Conservation (phyloP, 768 basidiomycete genomes). For the Panaeolus papilionaceus region DNA sequence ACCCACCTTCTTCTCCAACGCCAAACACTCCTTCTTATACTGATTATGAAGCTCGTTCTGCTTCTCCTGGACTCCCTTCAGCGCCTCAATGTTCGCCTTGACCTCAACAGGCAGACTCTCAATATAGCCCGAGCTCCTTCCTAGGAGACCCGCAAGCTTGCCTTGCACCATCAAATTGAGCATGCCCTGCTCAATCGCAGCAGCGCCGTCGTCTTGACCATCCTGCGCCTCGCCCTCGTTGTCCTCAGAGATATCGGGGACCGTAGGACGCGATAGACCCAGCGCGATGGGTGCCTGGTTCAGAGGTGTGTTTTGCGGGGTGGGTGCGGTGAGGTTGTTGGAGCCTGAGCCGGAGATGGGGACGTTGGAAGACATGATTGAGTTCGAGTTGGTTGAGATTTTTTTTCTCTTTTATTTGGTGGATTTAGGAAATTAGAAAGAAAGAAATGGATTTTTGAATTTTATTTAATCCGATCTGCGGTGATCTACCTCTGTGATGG, state of each 20-base stretch:
- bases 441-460: no score
- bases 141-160: constrained; percentile 83
- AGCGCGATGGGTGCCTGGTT: constrained; percentile 79
- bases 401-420: neutral
- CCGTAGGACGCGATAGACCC: constrained; percentile 85
- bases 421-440: no score
- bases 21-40: constrained; percentile 94
- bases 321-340: constrained; percentile 79
- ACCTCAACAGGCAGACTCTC: constrained; percentile 84
- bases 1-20: constrained; percentile 93
- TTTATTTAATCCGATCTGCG: no score
- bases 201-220: constrained; percentile 48
- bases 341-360: constrained; percentile 54
- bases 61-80: constrained; percentile 94
- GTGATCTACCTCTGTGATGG: no score
- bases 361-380: constrained; percentile 69
- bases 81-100: constrained; percentile 84
- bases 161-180: constrained; percentile 83
- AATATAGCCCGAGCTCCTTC: constrained; percentile 94
- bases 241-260: constrained; percentile 87
- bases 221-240: constrained; percentile 69
- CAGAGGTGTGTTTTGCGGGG: constrained; percentile 92
- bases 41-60: constrained; percentile 91
- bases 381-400: neutral
- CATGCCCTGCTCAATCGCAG: constrained; percentile 65